A percentile compares a stretch with the other conserved stretches of the same genome.
Conservation (phyloP, 805 yeast species). For the Nakazawaea wickerhamii region DNA sequence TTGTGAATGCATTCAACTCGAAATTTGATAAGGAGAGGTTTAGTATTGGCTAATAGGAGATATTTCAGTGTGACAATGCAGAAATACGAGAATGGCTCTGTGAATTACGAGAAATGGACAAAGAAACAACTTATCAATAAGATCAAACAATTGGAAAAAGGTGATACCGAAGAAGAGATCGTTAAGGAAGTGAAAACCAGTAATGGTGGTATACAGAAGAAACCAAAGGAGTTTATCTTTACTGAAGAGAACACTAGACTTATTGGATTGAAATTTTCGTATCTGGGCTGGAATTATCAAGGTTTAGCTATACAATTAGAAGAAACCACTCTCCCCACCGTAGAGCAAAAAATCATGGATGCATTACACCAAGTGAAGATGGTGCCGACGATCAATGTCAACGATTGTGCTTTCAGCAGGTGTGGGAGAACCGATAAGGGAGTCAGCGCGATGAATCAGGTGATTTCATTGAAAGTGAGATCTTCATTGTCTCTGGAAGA, state of each 20-base stretch:
- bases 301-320: conserved; percentile 83
- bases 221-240: conserved; percentile 55
- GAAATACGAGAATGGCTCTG: background rate
- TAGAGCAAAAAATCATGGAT: conserved; percentile 69
- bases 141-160: conserved; percentile 47
- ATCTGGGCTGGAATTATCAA: conserved; percentile 91
- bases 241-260: conserved; percentile 56
- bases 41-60: too few relatives aligned
- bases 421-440: conserved; percentile 96
- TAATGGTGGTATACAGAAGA: conserved; percentile 13
- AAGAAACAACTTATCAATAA: conserved; percentile 56
- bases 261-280: conserved; percentile 79
- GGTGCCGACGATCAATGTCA: conserved; percentile 54
- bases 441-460: conserved; percentile 97
- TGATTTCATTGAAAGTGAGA: conserved; percentile 72
- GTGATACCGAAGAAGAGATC: too few relatives aligned
- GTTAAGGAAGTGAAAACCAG: background rate
- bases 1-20: too few relatives aligned
- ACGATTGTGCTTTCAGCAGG: conserved; percentile 68
- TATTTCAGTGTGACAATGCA: background rate
- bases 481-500: conserved; percentile 61
- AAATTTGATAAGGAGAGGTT: too few relatives aligned
- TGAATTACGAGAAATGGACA: conserved; percentile 55
- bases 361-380: conserved; percentile 66
- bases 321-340: conserved; percentile 76